Percentiles rank a stretch among this genome's conserved stretches.
phyloP scores from a whole-genome alignment of 2,329 filamentous ascomycete genomes.

The Alternaria postmessia region DNA sequence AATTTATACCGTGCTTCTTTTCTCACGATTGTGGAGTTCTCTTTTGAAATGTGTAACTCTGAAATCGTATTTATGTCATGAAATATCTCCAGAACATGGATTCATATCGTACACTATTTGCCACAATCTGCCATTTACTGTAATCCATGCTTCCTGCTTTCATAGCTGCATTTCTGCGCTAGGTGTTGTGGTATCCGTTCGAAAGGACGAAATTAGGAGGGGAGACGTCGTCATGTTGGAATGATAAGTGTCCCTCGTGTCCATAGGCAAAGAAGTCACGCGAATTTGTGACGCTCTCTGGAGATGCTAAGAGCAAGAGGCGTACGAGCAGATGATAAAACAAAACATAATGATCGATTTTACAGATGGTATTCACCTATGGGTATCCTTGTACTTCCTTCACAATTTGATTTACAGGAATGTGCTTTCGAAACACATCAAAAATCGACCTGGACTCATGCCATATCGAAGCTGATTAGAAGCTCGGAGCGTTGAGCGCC shows the following conservation, averaged over 20 bases:
- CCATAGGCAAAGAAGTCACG: too few relatives aligned
- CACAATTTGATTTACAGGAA: not conserved
- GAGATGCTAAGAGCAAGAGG: too few relatives aligned
- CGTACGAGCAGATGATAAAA: not conserved
- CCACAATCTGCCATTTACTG: not conserved
- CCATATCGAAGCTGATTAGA: slow-evolving; percentile 13
- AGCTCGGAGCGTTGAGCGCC: slow-evolving; percentile 55
- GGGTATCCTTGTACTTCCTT: not conserved
- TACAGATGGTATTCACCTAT: not conserved
- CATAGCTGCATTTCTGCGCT: not conserved
- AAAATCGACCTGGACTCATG: not conserved
- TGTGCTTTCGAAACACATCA: not conserved
- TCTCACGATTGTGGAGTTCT: not conserved
- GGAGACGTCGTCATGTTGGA: not conserved
- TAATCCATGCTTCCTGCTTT: not conserved
- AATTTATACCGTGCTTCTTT: not conserved
- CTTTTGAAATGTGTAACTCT: not conserved
- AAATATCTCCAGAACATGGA: not conserved
- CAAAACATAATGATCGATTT: not conserved
- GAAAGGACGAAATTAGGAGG: not conserved
- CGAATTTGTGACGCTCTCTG: too few relatives aligned
- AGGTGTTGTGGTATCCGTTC: not conserved
- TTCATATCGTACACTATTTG: not conserved
- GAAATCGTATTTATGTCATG: not conserved
- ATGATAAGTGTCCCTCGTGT: too few relatives aligned